These are phyloP conservation scores for Chlamydomonas sp. DNA, from an alignment of 139 green algal genomes.

Conservation along the genomic window DNA sequence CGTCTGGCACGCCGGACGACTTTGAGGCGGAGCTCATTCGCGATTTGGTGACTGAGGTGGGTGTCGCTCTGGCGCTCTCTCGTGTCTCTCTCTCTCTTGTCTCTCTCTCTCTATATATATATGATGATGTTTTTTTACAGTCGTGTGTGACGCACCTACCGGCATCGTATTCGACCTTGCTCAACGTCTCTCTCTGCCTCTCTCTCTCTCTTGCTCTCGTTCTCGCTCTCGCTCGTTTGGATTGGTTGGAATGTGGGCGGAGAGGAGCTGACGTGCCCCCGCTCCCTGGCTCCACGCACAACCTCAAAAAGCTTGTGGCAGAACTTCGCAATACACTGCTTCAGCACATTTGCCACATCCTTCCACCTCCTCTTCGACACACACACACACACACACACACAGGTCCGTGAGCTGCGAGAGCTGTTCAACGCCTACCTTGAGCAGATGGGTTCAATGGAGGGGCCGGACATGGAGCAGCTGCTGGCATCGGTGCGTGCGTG, in stretches of 20 bases:
- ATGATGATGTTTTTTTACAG: too few relatives aligned
- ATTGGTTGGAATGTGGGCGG: not conserved
- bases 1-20: conserved; percentile 7
- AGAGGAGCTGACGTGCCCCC: not conserved
- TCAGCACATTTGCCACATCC: not conserved
- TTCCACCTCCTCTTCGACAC: not conserved
- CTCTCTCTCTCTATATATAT: too few relatives aligned
- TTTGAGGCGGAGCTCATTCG: conserved; percentile 35
- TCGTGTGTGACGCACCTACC: too few relatives aligned
- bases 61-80: not conserved
- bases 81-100: too few relatives aligned
- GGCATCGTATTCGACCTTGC: too few relatives aligned
- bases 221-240: not conserved
- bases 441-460: conserved; percentile 28
- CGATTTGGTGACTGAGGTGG: conserved; percentile 36
- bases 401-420: conserved; percentile 34
- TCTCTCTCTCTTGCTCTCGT: not conserved
- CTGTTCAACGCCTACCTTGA: conserved; percentile 45
- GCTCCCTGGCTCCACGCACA: not conserved
- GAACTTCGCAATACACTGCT: not conserved
- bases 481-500: conserved; percentile 12
- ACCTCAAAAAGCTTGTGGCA: not conserved
- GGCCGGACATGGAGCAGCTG: conserved; percentile 29
- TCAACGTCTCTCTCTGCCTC: too few relatives aligned
- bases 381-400: not conserved